Percentiles rank a stretch among this genome's conserved stretches.
Conservation (phyloP, 495 filamentous ascomycete genomes). For the Pseudomonodictys pantanalensis region DNA sequence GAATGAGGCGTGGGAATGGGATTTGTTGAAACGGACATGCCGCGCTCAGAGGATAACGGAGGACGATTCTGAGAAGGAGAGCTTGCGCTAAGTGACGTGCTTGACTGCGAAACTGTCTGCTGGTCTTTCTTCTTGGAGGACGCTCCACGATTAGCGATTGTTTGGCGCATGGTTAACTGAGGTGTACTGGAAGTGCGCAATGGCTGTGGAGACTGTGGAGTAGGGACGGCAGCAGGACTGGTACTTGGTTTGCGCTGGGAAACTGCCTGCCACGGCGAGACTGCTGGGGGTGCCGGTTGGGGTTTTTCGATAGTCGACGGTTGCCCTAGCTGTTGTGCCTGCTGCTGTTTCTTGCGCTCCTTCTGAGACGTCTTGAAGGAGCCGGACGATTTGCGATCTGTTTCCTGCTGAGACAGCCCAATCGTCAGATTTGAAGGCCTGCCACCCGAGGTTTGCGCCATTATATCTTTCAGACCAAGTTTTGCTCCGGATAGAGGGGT, state of each 20-base stretch:
- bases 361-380: constrained; percentile 73
- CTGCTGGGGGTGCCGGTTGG: constrained; percentile 44
- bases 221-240: constrained; percentile 22
- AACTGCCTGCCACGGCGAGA: constrained; percentile 70
- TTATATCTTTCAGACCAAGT: constrained; percentile 77
- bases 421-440: constrained; percentile 68
- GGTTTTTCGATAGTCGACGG: constrained; percentile 40
- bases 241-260: constrained; percentile 24
- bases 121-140: constrained; percentile 34
- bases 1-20: constrained; percentile 46
- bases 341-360: constrained; percentile 76
- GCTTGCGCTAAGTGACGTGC: constrained; percentile 23
- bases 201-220: constrained; percentile 7
- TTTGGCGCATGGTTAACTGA: constrained; percentile 62
- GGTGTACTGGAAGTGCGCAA: constrained; percentile 42
- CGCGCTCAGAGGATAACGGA: constrained; percentile 26
- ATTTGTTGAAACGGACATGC: constrained; percentile 26
- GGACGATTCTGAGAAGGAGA: constrained; percentile 8
- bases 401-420: constrained; percentile 54
- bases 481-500: constrained; percentile 58
- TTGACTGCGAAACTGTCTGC: constrained; percentile 1
- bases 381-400: constrained; percentile 30
- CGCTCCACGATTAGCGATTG: constrained; percentile 52
- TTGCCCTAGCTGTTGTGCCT: constrained; percentile 48
- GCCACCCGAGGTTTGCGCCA: constrained; percentile 66